Percentiles rank a stretch among this genome's conserved stretches.
Evolutionary conservation across 2,329 filamentous ascomycete species (phyloP).

Genomic region (Metarhizium robertsii): DNA sequence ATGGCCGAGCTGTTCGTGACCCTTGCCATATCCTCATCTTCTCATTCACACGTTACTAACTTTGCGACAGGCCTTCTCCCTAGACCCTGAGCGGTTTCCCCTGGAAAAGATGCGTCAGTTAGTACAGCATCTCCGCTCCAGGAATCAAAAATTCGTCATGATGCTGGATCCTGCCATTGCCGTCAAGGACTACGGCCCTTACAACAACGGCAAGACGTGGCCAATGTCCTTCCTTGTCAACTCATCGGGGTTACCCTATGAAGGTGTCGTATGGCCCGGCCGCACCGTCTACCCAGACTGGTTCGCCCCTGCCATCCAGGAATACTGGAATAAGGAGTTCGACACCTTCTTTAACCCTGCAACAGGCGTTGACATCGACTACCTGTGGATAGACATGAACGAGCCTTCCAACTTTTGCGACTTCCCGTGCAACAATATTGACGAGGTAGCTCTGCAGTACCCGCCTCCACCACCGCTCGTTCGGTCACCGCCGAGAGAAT

Average conservation of each 20-base stretch:
- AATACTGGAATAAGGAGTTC: conserved; percentile 65
- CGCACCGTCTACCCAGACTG: conserved; percentile 65
- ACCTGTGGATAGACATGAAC: conserved; percentile 66
- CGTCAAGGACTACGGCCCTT: conserved; percentile 39
- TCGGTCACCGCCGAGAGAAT: conserved; percentile 48
- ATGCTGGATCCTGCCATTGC: conserved; percentile 70
- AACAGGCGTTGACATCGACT: conserved; percentile 64
- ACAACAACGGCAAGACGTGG: conserved; percentile 30
- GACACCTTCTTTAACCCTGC: conserved; percentile 50
- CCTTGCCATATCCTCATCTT: background rate
- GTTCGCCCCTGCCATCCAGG: conserved; percentile 54
- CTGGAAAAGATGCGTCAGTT: conserved; percentile 54
- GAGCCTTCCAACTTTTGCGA: conserved; percentile 23
- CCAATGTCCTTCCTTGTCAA: conserved; percentile 32
- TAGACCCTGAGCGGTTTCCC: conserved; percentile 56
- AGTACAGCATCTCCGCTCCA: conserved; percentile 54
- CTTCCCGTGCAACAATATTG: conserved; percentile 22
- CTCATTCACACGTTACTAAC: background rate
- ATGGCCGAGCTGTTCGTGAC: conserved; percentile 15
- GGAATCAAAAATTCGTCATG: conserved; percentile 61
- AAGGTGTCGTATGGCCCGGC: conserved; percentile 72
- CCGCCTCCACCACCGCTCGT: conserved; percentile 54
- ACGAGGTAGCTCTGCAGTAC: conserved; percentile 27
- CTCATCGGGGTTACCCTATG: conserved; percentile 43
- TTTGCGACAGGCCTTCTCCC: conserved; percentile 41